Base-by-base conservation (phyloP, 2,329 filamentous ascomycete species). In the Reticulascus tulasneorum region DNA sequence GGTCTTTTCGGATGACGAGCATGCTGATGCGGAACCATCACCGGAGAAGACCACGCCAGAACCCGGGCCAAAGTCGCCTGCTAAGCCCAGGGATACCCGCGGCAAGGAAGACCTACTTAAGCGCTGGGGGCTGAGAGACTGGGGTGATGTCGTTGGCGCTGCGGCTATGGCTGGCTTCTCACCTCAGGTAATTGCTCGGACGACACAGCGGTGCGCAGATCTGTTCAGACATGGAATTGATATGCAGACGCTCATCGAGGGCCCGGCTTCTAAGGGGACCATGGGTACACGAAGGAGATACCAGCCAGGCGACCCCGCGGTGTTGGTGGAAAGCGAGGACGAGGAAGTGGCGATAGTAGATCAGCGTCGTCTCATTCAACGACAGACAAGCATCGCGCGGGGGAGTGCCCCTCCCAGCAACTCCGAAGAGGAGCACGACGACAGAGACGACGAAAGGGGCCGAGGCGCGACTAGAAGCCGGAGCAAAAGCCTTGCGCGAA, bases 131-230 rank as follows among this genome's bases (percentile, higher is more conserved):
- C 63, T 79, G 10, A 75, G 85, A 16, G 85, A 94, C 62, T 97
- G 91, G 91, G 84, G 80, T 47, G 86, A 94, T 47, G 75, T 96
- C 2, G 63, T 96, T 19, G 86, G 86, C 1, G 71, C 88, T 1
- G 91, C 91, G 4, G 75, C 86, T 0, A 63, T 94, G 32, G 76
- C 76, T 3, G 87, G 85, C 0, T 90, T 89, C 60, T 66, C 84
- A 2, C 59, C 69, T 0, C 58, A 65, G 1, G 83, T 80, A 1
- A 61, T 96, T 10, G 74, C 79, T 34, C 76, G 86, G 20, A 76
- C 88, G 1, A 75, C 84, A 3, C 71, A 80, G 51, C 75, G 91
- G 31, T 97, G 90, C 51, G 77, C 84, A 3, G 66, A 75, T 29
- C 64, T 95, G 0, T 95, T 96, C 49, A 75, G 73, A 0, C 77